These are phyloP conservation scores for Platismatia glauca DNA, from an alignment of 495 filamentous ascomycete species.

Conservation along the genomic window DNA sequence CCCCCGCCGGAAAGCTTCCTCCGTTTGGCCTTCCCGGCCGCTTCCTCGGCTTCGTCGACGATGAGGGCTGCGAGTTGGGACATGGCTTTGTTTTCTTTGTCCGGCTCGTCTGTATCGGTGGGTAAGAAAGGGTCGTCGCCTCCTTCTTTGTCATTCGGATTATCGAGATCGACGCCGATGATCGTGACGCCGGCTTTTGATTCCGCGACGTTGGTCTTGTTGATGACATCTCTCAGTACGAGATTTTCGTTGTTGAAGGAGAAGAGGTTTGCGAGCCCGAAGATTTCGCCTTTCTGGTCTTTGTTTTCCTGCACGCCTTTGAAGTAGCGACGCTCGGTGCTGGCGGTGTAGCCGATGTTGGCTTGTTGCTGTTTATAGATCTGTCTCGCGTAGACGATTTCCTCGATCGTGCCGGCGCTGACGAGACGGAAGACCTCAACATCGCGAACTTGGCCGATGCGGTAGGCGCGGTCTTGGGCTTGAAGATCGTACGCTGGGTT, in stretches of 20 bases:
- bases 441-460: slow-evolving; percentile 86
- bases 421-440: slow-evolving; percentile 95
- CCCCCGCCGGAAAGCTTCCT: slow-evolving; percentile 9
- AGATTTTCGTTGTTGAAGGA: slow-evolving; percentile 69
- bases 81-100: slow-evolving; percentile 58
- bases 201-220: slow-evolving; percentile 96
- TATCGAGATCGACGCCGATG: slow-evolving; percentile 59
- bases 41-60: slow-evolving; percentile 31
- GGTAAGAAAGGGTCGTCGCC: slow-evolving; percentile 44
- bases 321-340: slow-evolving; percentile 88
- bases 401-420: slow-evolving; percentile 90
- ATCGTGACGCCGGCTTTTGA: slow-evolving; percentile 77
- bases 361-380: slow-evolving; percentile 99
- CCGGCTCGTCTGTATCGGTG: slow-evolving; percentile 37
- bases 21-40: slow-evolving; percentile 28
- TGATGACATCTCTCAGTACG: slow-evolving; percentile 83
- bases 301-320: slow-evolving; percentile 82
- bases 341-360: slow-evolving; percentile 93
- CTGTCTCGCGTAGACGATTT: slow-evolving; percentile 93
- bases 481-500: slow-evolving; percentile 91
- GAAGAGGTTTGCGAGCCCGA: slow-evolving; percentile 84
- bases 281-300: slow-evolving; percentile 83
- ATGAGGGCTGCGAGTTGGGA: slow-evolving; percentile 68
- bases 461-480: slow-evolving; percentile 92
- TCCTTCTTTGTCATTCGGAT: slow-evolving; percentile 33